Percentiles rank a stretch among this genome's conserved stretches.
phyloP scores from a whole-genome alignment of 2,329 filamentous ascomycete species.

The Fusarium concolor region DNA sequence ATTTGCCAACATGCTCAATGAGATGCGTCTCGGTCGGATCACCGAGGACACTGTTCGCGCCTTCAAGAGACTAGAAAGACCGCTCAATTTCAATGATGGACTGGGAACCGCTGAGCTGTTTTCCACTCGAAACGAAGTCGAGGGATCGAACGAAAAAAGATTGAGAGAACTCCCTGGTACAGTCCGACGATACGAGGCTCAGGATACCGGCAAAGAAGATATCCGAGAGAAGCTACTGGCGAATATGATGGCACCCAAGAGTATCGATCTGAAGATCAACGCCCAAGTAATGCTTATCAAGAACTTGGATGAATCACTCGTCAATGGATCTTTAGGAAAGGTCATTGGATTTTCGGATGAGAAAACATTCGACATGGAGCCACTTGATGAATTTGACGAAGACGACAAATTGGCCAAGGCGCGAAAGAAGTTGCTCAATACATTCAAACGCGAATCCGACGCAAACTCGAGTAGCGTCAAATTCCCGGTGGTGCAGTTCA shows the following conservation, averaged over 20 bases:
- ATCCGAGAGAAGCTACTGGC: slow-evolving; percentile 81
- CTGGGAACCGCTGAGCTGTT: slow-evolving; percentile 86
- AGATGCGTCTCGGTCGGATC: slow-evolving; percentile 92
- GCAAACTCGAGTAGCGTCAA: slow-evolving; percentile 63
- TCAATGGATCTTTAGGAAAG: slow-evolving; percentile 93
- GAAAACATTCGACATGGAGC: slow-evolving; percentile 53
- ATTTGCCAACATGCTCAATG: slow-evolving; percentile 96
- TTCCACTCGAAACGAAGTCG: slow-evolving; percentile 89
- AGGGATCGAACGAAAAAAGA: slow-evolving; percentile 81
- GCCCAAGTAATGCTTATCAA: slow-evolving; percentile 99
- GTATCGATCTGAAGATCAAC: slow-evolving; percentile 85
- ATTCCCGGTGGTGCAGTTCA: slow-evolving; percentile 89
- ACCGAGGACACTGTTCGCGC: slow-evolving; percentile 78
- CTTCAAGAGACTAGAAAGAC: slow-evolving; percentile 79
- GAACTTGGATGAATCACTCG: slow-evolving; percentile 92
- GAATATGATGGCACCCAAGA: slow-evolving; percentile 93
- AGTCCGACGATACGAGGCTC: slow-evolving; percentile 74
- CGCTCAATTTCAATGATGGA: slow-evolving; percentile 77
- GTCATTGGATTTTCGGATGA: slow-evolving; percentile 65
- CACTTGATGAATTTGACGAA: slow-evolving; percentile 56
- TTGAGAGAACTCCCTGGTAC: slow-evolving; percentile 79
- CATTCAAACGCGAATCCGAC: slow-evolving; percentile 57
- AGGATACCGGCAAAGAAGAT: slow-evolving; percentile 78
- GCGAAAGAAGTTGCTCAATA: slow-evolving; percentile 67
- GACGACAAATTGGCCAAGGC: slow-evolving; percentile 59